These are phyloP conservation scores for Trifolium dubium DNA, from an alignment of 306 rosid species.

Conservation along the genomic window DNA sequence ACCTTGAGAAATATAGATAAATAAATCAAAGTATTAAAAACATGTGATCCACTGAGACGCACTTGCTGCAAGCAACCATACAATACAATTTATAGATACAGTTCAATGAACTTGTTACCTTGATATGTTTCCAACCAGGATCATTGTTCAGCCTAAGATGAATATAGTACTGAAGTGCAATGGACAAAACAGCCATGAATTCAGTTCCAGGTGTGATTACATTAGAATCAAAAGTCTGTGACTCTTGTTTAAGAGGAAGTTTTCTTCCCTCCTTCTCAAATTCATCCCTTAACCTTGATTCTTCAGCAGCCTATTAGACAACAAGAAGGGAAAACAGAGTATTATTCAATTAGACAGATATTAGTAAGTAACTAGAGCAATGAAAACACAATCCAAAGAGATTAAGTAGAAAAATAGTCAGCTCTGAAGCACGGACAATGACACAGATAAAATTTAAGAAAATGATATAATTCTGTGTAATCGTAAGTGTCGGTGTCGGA, in stretches of 20 bases:
- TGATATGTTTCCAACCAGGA: conserved; percentile 89
- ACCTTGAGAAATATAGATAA: background rate
- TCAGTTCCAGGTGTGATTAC: conserved; percentile 96
- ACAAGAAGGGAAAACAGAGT: no score
- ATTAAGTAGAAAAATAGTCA: no score
- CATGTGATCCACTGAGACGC: background rate
- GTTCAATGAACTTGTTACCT: conserved; percentile 52
- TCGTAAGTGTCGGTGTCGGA: no score
- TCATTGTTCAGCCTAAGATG: conserved; percentile 91
- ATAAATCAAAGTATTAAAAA: background rate
- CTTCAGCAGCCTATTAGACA: conserved; percentile 71
- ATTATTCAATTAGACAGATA: no score
- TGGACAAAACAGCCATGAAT: conserved; percentile 85
- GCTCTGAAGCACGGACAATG: no score
- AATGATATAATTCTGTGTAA: no score
- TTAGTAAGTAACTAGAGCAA: no score
- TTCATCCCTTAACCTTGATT: conserved; percentile 79
- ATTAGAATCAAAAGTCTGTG: conserved; percentile 81
- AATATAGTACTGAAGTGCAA: conserved; percentile 87
- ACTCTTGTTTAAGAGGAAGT: conserved; percentile 77
- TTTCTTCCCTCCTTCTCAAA: conserved; percentile 93
- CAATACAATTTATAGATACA: background rate
- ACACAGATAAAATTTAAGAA: no score
- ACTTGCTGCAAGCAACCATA: background rate
- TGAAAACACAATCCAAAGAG: background rate